These are phyloP conservation scores for Grosmannia penicillata DNA, from an alignment of 2,329 filamentous ascomycete genomes.

Conservation along the genomic window DNA sequence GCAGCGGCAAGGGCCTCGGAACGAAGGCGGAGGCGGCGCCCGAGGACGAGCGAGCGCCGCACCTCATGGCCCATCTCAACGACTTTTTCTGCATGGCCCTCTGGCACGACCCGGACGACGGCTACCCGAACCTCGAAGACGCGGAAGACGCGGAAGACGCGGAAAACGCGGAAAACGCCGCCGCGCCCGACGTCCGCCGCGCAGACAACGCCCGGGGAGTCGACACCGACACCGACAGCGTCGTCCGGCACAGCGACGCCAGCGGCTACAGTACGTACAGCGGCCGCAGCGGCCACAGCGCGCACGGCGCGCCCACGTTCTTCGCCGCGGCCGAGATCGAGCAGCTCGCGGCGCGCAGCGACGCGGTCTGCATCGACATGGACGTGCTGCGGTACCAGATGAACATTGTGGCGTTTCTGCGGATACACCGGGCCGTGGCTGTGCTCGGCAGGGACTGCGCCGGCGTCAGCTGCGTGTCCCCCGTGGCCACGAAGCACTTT, in stretches of 20 bases:
- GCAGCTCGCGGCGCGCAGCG: conserved; percentile 41
- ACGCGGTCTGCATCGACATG: conserved; percentile 49
- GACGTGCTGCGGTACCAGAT: conserved; percentile 75
- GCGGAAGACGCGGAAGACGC: conserved; percentile 17
- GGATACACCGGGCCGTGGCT: conserved; percentile 72
- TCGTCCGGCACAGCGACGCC: conserved; percentile 7
- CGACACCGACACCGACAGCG: conserved; percentile 6
- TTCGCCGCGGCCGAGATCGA: conserved; percentile 35
- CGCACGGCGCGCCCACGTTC: neutral
- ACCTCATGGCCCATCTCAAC: conserved; percentile 47
- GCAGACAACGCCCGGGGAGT: conserved; percentile 4
- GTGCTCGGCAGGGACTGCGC: conserved; percentile 13
- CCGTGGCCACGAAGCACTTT: conserved; percentile 66
- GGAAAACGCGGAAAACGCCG: neutral
- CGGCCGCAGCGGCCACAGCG: neutral
- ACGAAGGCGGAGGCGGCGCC: neutral
- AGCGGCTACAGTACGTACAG: neutral
- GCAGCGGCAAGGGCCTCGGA: neutral
- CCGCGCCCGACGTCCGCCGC: neutral
- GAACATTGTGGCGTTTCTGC: conserved; percentile 76
- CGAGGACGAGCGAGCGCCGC: conserved; percentile 17
- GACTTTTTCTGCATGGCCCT: conserved; percentile 84
- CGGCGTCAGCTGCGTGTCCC: conserved; percentile 48
- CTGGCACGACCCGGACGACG: conserved; percentile 59
- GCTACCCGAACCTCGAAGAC: conserved; percentile 62